Evolutionary conservation across 192 early-diverging fungal species (phyloP).

Genomic region (Umbelopsis vinacea): DNA sequence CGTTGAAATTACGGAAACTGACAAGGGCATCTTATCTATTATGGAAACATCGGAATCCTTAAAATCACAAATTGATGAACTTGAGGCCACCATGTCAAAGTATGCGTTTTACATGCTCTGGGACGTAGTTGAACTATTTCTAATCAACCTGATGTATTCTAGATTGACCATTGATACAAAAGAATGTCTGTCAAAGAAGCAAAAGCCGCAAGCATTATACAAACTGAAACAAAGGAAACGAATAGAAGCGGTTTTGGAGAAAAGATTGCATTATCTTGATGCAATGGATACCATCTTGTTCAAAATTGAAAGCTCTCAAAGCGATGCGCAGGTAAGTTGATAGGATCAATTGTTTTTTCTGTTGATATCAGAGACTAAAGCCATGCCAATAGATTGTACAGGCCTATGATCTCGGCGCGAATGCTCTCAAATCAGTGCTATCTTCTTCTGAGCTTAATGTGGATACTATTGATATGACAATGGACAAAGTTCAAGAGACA

Average conservation of each 20-base stretch:
- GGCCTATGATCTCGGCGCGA: conserved; percentile 63
- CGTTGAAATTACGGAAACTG: conserved; percentile 52
- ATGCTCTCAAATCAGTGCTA: conserved; percentile 56
- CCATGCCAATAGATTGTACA: conserved; percentile 51
- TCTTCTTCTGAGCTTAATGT: conserved; percentile 44
- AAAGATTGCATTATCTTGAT: conserved; percentile 59
- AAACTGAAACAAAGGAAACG: conserved; percentile 58
- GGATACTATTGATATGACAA: conserved; percentile 59
- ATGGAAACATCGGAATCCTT: conserved; percentile 55
- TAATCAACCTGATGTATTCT: neutral
- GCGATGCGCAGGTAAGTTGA: conserved; percentile 56
- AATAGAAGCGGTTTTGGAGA: conserved; percentile 56
- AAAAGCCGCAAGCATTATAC: conserved; percentile 58
- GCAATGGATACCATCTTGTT: conserved; percentile 63
- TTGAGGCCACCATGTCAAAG: conserved; percentile 60
- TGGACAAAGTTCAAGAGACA: conserved; percentile 62
- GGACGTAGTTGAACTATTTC: neutral
- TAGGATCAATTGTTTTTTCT: neutral
- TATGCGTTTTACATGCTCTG: conserved; percentile 29
- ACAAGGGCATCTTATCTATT: conserved; percentile 62
- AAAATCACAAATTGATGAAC: conserved; percentile 56
- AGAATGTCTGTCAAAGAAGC: conserved; percentile 32
- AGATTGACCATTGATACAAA: conserved; percentile 25
- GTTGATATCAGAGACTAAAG: neutral
- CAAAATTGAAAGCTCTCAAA: conserved; percentile 66